These are phyloP conservation scores for Physcomitrellopsis africana DNA, from an alignment of 225 moss, liverwort and hornwort genomes.

Conservation along the genomic window DNA sequence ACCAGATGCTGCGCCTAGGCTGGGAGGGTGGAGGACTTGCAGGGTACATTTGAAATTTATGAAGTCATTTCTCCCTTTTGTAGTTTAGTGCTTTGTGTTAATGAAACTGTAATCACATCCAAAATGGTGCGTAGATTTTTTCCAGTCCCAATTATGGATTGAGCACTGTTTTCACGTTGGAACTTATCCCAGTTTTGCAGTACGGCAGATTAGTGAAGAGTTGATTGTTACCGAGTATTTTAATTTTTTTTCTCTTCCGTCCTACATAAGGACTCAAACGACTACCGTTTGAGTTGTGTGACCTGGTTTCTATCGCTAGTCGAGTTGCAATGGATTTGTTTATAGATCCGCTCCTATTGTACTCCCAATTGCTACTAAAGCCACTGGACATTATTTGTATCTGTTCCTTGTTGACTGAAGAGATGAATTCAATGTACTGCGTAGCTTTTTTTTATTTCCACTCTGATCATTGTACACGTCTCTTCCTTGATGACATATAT, in stretches of 20 bases:
- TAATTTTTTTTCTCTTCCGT: constrained; percentile 12
- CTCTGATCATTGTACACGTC: too few relatives aligned
- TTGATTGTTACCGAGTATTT: constrained; percentile 28
- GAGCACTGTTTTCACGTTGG: constrained; percentile 43
- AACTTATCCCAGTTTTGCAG: constrained; percentile 35
- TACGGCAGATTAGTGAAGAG: constrained; percentile 32
- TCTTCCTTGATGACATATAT: too few relatives aligned
- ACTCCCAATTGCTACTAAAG: constrained; percentile 6
- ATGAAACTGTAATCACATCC: constrained; percentile 27
- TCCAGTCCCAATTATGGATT: constrained; percentile 43
- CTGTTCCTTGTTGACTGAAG: too few relatives aligned
- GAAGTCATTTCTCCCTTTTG: constrained; percentile 17
- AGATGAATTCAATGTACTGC: too few relatives aligned
- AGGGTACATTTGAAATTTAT: constrained; percentile 51
- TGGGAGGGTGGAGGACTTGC: constrained; percentile 92
- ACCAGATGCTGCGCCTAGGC: constrained; percentile 86
- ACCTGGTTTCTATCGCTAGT: constrained; percentile 26
- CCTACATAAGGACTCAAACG: constrained; percentile 34
- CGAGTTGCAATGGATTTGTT: constrained; percentile 25
- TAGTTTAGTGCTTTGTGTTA: constrained; percentile 31
- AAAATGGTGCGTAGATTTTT: constrained; percentile 37
- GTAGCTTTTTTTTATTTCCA: too few relatives aligned
- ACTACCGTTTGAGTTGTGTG: constrained; percentile 36
- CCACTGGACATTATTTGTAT: background rate
- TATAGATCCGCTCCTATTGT: constrained; percentile 4